These are phyloP conservation scores for Phlebiopsis gigantea DNA, from an alignment of 768 basidiomycete species.

Conservation along the genomic window DNA sequence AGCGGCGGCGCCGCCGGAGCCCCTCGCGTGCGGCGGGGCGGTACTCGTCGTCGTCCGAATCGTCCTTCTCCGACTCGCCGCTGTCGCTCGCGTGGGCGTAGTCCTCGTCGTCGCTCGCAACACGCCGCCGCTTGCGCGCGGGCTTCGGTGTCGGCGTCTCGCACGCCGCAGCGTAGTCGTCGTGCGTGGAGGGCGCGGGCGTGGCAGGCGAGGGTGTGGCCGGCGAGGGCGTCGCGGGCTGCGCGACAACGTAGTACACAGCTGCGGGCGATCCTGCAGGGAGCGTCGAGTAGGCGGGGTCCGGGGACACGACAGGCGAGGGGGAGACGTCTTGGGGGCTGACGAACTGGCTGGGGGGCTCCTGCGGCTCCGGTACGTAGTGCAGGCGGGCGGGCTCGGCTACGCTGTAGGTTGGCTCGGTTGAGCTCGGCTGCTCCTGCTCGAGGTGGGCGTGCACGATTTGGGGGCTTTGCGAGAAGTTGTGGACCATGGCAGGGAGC, in stretches of 20 bases:
- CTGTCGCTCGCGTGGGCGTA: not conserved
- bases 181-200: not conserved
- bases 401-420: not conserved
- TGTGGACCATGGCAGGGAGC: constrained; percentile 8
- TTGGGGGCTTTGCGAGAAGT: constrained; percentile 9
- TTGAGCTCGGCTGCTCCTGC: constrained; percentile 1
- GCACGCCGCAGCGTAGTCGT: not conserved
- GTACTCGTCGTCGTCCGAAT: constrained; percentile 11
- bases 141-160: not conserved
- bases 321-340: constrained; percentile 10
- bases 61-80: constrained; percentile 13
- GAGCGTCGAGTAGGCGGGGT: constrained; percentile 8
- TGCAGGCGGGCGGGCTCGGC: constrained; percentile 2
- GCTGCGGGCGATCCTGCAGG: constrained; percentile 3
- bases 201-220: not conserved
- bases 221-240: not conserved
- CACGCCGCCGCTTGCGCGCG: constrained; percentile 1
- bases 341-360: constrained; percentile 7
- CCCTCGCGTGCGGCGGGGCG: not conserved
- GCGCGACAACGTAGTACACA: not conserved
- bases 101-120: constrained; percentile 3
- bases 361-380: constrained; percentile 2
- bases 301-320: constrained; percentile 11
- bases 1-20: not conserved
- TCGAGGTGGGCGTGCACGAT: not conserved